Evolutionary conservation across 805 yeast species (phyloP).

Genomic region (Maudiozyma bulderi): DNA sequence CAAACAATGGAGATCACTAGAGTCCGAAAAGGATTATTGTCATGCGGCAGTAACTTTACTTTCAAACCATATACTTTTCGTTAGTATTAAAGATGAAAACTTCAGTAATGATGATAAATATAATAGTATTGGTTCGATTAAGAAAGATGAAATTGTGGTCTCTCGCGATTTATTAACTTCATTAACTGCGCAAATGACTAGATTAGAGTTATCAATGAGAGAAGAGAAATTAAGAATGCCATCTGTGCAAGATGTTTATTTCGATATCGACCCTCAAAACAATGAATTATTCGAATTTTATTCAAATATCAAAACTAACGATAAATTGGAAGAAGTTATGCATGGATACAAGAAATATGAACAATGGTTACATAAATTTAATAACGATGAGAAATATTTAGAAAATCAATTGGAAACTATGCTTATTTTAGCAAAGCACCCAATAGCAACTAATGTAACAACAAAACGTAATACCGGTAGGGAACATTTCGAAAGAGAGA

Average conservation of each 20-base stretch:
- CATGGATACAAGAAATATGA: not conserved
- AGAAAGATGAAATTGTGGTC: not conserved
- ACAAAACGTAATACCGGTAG: not conserved
- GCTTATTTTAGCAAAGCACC: not conserved
- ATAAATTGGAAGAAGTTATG: constrained; percentile 1
- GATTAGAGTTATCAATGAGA: constrained; percentile 1
- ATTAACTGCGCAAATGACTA: not conserved
- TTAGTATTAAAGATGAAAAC: not conserved
- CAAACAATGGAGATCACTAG: not conserved
- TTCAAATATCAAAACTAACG: not conserved
- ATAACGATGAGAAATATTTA: constrained; percentile 1
- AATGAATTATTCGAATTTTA: constrained; percentile 1
- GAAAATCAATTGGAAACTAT: not conserved
- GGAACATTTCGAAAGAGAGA: not conserved
- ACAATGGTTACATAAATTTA: not conserved
- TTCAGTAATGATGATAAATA: not conserved
- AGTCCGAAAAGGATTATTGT: not conserved
- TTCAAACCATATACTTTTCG: not conserved
- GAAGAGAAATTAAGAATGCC: not conserved
- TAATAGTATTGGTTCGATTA: not conserved
- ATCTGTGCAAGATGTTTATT: not conserved
- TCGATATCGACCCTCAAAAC: constrained; percentile 1
- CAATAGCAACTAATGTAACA: not conserved
- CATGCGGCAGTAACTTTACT: not conserved
- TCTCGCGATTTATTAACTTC: not conserved